phyloP scores from a whole-genome alignment of 257 asterid genomes.

The Penstemon barbatus region DNA sequence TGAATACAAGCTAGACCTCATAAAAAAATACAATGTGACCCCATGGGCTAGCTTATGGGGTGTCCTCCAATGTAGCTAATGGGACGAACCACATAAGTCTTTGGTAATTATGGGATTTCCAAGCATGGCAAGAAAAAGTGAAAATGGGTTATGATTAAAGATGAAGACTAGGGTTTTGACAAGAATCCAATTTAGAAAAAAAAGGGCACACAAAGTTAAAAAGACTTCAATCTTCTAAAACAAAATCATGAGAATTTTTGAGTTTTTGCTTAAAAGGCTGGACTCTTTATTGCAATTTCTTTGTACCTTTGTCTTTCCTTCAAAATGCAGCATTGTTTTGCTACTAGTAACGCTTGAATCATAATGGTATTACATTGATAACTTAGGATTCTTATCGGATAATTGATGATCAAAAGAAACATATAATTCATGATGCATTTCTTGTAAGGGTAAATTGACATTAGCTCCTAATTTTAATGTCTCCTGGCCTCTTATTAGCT shows the following conservation, averaged over 20 bases:
- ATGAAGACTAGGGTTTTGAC: slow-evolving; percentile 24
- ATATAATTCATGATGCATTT: neutral
- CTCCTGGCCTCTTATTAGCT: too few relatives aligned
- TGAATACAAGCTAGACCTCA: too few relatives aligned
- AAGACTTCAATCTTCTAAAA: slow-evolving; percentile 33
- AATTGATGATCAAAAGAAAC: neutral
- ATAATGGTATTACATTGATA: neutral
- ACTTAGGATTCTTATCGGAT: neutral
- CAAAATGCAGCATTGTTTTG: slow-evolving; percentile 26
- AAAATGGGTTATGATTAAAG: slow-evolving; percentile 30
- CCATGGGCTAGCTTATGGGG: slow-evolving; percentile 2
- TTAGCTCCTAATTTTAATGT: too few relatives aligned
- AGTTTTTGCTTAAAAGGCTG: slow-evolving; percentile 28
- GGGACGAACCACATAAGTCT: slow-evolving; percentile 31
- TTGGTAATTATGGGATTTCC: slow-evolving; percentile 39
- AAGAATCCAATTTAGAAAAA: slow-evolving; percentile 21
- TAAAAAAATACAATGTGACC: too few relatives aligned
- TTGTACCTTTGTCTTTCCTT: slow-evolving; percentile 28
- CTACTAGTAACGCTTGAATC: neutral
- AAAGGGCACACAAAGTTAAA: slow-evolving; percentile 20
- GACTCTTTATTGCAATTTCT: slow-evolving; percentile 23
- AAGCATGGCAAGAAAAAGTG: slow-evolving; percentile 33
- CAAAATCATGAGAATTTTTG: slow-evolving; percentile 27
- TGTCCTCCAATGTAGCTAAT: slow-evolving; percentile 25
- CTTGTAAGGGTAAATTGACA: too few relatives aligned